phyloP scores from a whole-genome alignment of 169 alveolate species.

The Eimeria sp. region DNA sequence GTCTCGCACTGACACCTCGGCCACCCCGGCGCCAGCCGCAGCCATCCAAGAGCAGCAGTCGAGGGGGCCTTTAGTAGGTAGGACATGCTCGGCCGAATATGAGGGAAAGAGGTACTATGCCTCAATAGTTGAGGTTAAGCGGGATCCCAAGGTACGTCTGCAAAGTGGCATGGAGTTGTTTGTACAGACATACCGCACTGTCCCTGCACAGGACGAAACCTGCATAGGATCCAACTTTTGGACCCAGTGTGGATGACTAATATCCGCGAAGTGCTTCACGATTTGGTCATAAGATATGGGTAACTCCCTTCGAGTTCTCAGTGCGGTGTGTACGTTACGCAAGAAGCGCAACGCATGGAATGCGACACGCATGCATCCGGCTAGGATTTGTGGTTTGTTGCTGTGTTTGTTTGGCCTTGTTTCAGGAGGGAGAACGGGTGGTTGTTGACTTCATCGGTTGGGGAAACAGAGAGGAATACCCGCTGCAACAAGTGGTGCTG shows the following conservation, averaged over 20 bases:
- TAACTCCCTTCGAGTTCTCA: background rate
- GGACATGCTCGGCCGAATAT: conserved; percentile 79
- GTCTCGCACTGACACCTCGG: background rate
- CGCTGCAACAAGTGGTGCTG: conserved; percentile 79
- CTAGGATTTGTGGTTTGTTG: background rate
- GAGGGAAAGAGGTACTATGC: conserved; percentile 82
- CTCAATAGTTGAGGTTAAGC: conserved; percentile 73
- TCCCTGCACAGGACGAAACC: background rate
- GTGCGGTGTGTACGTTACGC: background rate
- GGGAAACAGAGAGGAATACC: conserved; percentile 81
- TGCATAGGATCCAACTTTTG: background rate
- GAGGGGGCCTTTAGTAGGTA: conserved; percentile 75
- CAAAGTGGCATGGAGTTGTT: background rate
- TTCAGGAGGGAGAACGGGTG: conserved; percentile 82
- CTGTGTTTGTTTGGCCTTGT: background rate
- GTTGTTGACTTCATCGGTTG: conserved; percentile 84
- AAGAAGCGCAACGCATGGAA: background rate
- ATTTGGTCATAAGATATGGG: background rate
- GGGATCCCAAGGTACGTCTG: conserved; percentile 61
- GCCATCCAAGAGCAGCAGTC: background rate
- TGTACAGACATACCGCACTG: background rate
- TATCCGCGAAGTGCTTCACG: background rate
- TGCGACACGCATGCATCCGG: background rate
- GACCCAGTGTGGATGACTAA: background rate
- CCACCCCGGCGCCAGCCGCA: conserved; percentile 49